phyloP scores from a whole-genome alignment of 345 rosid species.

The Eucalyptus fibrosa region DNA sequence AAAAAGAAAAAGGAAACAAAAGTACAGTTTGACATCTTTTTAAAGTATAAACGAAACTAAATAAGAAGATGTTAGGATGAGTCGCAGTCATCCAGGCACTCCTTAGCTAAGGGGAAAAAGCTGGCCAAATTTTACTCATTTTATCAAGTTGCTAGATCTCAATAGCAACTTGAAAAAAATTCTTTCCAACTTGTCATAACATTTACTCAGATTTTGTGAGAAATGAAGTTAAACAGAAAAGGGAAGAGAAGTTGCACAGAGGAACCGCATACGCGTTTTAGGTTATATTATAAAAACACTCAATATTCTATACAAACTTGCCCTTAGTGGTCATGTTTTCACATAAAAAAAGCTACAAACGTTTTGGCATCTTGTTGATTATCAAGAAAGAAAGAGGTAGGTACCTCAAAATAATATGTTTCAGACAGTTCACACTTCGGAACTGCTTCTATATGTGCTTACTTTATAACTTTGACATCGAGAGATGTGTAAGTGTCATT shows the following conservation, averaged over 20 bases:
- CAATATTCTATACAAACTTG: neutral
- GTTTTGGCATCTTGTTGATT: neutral
- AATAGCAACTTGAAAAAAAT: neutral
- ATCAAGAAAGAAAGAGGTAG: neutral
- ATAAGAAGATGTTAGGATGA: neutral
- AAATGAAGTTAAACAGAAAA: neutral
- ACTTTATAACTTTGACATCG: neutral
- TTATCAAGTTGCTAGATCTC: neutral
- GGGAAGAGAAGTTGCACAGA: neutral
- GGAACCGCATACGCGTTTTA: neutral
- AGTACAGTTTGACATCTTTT: neutral
- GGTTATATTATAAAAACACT: neutral
- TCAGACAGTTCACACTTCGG: neutral
- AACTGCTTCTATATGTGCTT: neutral
- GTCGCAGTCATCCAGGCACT: neutral
- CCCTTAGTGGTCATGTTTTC: neutral
- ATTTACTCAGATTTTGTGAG: neutral
- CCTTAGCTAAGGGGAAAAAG: neutral
- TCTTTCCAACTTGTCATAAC: neutral
- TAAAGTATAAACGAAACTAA: neutral
- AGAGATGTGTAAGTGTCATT: neutral
- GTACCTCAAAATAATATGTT: neutral
- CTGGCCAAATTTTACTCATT: neutral
- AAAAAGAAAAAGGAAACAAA: neutral
- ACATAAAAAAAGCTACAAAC: neutral